These are phyloP conservation scores for Nemania sp. DNA, from an alignment of 2,329 filamentous ascomycete genomes.

Conservation along the genomic window DNA sequence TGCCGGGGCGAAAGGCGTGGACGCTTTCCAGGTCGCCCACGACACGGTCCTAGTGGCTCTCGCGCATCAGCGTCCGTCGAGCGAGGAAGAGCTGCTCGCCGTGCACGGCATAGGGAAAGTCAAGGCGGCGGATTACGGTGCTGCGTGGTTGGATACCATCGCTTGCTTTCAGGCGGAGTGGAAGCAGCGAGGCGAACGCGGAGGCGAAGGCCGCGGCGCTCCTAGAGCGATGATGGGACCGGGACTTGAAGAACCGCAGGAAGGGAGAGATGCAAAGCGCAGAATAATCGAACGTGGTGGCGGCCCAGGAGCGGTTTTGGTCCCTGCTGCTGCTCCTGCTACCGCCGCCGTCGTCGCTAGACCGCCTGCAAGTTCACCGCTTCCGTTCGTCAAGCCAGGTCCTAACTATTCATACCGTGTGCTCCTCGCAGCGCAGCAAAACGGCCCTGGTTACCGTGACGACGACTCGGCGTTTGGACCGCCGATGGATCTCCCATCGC, in stretches of 20 bases:
- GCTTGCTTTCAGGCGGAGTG: slow-evolving; percentile 9
- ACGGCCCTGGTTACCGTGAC: too few species aligned
- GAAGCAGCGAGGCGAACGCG: neutral
- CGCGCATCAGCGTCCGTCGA: slow-evolving; percentile 13
- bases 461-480: slow-evolving; percentile 2
- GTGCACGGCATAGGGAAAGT: slow-evolving; percentile 9
- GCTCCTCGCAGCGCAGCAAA: too few species aligned
- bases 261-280: neutral
- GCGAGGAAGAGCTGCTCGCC: slow-evolving; percentile 8
- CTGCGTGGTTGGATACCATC: slow-evolving; percentile 22
- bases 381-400: neutral
- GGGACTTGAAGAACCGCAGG: neutral
- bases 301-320: slow-evolving; percentile 5
- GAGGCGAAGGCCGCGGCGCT: neutral
- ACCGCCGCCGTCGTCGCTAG: too few species aligned
- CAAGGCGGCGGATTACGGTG: slow-evolving; percentile 13
- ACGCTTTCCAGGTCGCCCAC: slow-evolving; percentile 9
- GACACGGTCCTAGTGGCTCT: slow-evolving; percentile 7
- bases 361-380: neutral
- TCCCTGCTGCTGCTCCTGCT: neutral
- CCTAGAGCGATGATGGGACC: neutral
- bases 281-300: neutral
- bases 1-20: neutral
- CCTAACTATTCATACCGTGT: too few species aligned
- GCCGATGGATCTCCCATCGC: slow-evolving; percentile 6